Evolutionary conservation across 257 asterid genomes (phyloP).

Genomic region (Fraxinus quadrangulata): DNA sequence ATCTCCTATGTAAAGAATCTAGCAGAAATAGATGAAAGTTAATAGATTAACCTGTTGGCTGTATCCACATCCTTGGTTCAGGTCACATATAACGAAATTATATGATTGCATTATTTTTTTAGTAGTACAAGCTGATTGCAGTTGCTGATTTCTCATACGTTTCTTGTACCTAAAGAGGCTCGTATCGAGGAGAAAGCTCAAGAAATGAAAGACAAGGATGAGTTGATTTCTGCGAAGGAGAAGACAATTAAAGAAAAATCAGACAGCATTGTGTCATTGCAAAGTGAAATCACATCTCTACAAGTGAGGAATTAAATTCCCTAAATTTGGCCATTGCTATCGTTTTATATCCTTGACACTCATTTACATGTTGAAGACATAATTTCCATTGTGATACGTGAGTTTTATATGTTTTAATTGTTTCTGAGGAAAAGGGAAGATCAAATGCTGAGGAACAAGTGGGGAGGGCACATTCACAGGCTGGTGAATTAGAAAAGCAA

Average conservation of each 20-base stretch:
- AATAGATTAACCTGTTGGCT: neutral
- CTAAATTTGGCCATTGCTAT: neutral
- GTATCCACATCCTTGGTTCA: neutral
- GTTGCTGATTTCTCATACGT: conserved; percentile 17
- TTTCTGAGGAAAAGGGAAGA: conserved; percentile 54
- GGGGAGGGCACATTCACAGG: conserved; percentile 69
- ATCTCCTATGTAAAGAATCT: neutral
- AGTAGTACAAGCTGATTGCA: neutral
- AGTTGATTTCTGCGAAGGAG: conserved; percentile 62
- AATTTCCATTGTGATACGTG: neutral
- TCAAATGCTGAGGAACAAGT: conserved; percentile 59
- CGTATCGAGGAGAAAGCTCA: conserved; percentile 58
- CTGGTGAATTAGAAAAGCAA: conserved; percentile 68
- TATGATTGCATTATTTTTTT: neutral
- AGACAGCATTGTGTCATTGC: conserved; percentile 57
- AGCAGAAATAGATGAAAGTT: neutral
- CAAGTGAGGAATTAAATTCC: conserved; percentile 54
- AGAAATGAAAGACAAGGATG: conserved; percentile 66
- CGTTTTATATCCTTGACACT: conserved; percentile 2
- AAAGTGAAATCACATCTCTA: conserved; percentile 65
- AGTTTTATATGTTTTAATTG: conserved; percentile 12
- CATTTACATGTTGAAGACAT: conserved; percentile 14
- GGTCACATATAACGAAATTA: neutral
- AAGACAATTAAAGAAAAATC: conserved; percentile 63
- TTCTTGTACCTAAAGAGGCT: conserved; percentile 48